Conservation (phyloP, 2,329 filamentous ascomycete species). For the Aschersonia sp. region DNA sequence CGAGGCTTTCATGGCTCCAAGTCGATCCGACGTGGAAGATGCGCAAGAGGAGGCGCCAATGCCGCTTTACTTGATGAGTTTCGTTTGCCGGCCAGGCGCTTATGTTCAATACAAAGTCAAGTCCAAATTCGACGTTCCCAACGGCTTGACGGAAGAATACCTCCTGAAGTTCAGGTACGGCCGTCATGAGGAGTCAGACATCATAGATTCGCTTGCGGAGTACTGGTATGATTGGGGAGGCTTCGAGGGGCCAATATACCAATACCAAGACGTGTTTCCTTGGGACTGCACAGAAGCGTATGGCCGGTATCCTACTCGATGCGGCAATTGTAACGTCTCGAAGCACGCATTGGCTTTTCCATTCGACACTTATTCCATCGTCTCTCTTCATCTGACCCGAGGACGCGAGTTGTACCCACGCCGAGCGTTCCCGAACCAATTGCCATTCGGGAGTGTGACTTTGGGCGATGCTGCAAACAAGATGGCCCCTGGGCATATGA, state of each 20-base stretch:
- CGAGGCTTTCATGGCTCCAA: slow-evolving; percentile 11
- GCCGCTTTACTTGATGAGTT: slow-evolving; percentile 24
- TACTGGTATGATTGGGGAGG: slow-evolving; percentile 31
- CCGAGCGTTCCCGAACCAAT: neutral
- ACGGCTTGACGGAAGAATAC: slow-evolving; percentile 27
- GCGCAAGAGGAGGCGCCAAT: neutral
- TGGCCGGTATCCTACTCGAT: slow-evolving; percentile 18
- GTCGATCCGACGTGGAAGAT: neutral
- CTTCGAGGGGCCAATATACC: slow-evolving; percentile 22
- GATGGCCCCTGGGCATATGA: slow-evolving; percentile 7
- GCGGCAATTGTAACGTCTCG: slow-evolving; percentile 24
- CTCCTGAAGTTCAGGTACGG: slow-evolving; percentile 23
- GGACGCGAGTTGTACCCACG: slow-evolving; percentile 19
- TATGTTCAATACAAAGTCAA: slow-evolving; percentile 11
- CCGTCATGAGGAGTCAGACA: slow-evolving; percentile 23
- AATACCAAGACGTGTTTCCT: slow-evolving; percentile 25
- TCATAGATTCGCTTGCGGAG: slow-evolving; percentile 26
- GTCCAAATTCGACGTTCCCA: slow-evolving; percentile 21
- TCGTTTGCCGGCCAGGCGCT: slow-evolving; percentile 17
- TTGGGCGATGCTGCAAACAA: neutral
- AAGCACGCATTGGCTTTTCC: slow-evolving; percentile 30
- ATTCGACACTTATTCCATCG: slow-evolving; percentile 27
- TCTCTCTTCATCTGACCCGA: slow-evolving; percentile 21
- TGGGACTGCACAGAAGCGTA: slow-evolving; percentile 33
- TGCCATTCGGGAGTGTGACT: neutral